A percentile compares a stretch with the other conserved stretches of the same genome.
These are phyloP conservation scores for Clonostachys byssicola DNA, from an alignment of 2,329 filamentous ascomycete genomes.

Conservation along the genomic window DNA sequence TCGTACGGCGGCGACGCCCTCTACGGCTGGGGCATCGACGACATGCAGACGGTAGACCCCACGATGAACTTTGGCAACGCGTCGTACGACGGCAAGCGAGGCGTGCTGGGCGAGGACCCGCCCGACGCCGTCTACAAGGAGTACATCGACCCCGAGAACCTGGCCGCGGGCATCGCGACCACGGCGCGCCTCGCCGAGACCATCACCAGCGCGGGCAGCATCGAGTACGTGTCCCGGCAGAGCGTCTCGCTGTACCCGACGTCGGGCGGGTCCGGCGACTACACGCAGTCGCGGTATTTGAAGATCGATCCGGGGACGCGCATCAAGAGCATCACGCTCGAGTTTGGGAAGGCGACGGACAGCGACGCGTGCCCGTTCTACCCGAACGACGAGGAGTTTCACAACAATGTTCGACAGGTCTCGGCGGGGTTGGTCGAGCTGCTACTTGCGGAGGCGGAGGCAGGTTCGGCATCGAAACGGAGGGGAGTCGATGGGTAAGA, in stretches of 20 bases:
- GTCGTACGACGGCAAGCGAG: constrained; percentile 45
- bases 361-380: constrained; percentile 33
- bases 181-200: constrained; percentile 23
- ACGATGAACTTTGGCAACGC: constrained; percentile 47
- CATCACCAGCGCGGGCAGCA: constrained; percentile 31
- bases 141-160: constrained; percentile 31
- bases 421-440: constrained; percentile 41
- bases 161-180: constrained; percentile 19
- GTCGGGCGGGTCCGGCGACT: constrained; percentile 39
- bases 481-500: no score
- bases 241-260: constrained; percentile 39
- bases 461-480: neutral
- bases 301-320: constrained; percentile 12
- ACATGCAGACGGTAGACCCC: constrained; percentile 38
- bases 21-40: constrained; percentile 54
- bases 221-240: constrained; percentile 30
- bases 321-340: constrained; percentile 35
- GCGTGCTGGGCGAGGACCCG: constrained; percentile 29
- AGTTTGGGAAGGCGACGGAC: constrained; percentile 32
- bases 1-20: constrained; percentile 46
- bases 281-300: constrained; percentile 37
- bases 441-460: neutral
- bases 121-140: constrained; percentile 32
- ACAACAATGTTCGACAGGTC: constrained; percentile 36
- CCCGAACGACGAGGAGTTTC: constrained; percentile 34